Evolutionary conservation across 2,329 filamentous ascomycete genomes (phyloP), one percentile per base, ranked within the genome.

Genomic region (Helicocarpus griseus): DNA sequence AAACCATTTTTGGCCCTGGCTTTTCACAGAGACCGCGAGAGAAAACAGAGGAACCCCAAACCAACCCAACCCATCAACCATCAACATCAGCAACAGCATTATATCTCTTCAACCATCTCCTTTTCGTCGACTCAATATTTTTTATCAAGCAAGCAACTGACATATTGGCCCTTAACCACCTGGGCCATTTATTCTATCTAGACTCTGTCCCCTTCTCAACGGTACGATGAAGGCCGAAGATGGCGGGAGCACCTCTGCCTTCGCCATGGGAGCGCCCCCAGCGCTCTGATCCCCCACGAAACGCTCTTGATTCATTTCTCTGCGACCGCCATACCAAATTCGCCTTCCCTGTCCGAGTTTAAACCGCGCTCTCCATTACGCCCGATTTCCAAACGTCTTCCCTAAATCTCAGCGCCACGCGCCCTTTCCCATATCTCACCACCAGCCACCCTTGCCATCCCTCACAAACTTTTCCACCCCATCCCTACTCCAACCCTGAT

Each of bases 121-220:
- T 26, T 43, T 39, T 39, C 36, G 9, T 13, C 17, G 22, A 17
- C 22, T 28, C 4, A n/a, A 21, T 39, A 39, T 39, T 21, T 7
- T 28, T 43, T 6, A 21, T 29, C 13, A 28, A 5, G 9, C 47
- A 29, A 28, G 44, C 19, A 26, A 49, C 40, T 43, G 24, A 48
- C 33, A 35, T 39, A 11, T 17, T 31, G 19, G n/a, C 9, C 53
- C 41, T 48, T 51, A 51, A 36, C 14, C 21, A 26, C 17, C 22
- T 11, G 14, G 39, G 39, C 41, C n/a, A 45, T 31, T 57, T 60
- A 50, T 58, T 53, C 54, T 52, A 49, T 41, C 9, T 55, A 89
- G 84, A 68, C 79, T 90, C 62, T 94, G 88, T 67, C 88, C 88
- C 45, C 76, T 93, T 67, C 83, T 94, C 56, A 94, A 94, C 65